Evolutionary conservation across 2,329 filamentous ascomycete species (phyloP).

Genomic region (Trichophyton equinum): DNA sequence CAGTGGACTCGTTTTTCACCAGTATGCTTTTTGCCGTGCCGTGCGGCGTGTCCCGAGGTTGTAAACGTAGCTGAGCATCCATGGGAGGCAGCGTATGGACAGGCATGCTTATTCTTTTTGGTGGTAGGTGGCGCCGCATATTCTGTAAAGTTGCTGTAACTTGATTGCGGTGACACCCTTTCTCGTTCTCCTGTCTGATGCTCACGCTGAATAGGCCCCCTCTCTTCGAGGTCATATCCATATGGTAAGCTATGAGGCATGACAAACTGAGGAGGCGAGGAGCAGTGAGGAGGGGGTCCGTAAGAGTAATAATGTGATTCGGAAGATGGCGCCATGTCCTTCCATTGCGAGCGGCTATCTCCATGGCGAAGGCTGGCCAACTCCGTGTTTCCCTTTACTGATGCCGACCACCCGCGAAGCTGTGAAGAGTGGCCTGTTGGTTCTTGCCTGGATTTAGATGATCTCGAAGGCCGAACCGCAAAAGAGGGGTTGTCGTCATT

Average conservation of each 20-base stretch:
- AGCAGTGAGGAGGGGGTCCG: neutral
- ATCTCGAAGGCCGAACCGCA: slow-evolving; percentile 25
- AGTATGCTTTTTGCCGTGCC: slow-evolving; percentile 56
- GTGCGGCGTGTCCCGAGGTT: slow-evolving; percentile 54
- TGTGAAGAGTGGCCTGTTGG: slow-evolving; percentile 6
- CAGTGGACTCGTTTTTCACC: slow-evolving; percentile 57
- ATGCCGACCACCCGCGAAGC: slow-evolving; percentile 4
- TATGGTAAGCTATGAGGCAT: neutral
- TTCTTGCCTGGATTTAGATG: slow-evolving; percentile 3
- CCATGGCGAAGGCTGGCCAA: neutral
- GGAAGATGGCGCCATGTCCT: neutral
- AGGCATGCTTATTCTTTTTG: slow-evolving; percentile 53
- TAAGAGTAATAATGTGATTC: neutral
- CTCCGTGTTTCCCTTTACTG: neutral
- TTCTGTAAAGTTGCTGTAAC: slow-evolving; percentile 18
- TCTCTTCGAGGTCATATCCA: neutral
- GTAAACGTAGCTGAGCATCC: slow-evolving; percentile 52
- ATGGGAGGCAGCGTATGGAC: slow-evolving; percentile 48
- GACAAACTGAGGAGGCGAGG: neutral
- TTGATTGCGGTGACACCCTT: slow-evolving; percentile 20
- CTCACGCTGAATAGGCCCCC: neutral
- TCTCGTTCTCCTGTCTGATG: slow-evolving; percentile 15
- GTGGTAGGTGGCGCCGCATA: slow-evolving; percentile 16
- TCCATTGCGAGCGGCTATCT: neutral
- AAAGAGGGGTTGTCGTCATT: slow-evolving; percentile 38